Conservation (phyloP, 129 eudicot species). For the Arctium lappa region DNA sequence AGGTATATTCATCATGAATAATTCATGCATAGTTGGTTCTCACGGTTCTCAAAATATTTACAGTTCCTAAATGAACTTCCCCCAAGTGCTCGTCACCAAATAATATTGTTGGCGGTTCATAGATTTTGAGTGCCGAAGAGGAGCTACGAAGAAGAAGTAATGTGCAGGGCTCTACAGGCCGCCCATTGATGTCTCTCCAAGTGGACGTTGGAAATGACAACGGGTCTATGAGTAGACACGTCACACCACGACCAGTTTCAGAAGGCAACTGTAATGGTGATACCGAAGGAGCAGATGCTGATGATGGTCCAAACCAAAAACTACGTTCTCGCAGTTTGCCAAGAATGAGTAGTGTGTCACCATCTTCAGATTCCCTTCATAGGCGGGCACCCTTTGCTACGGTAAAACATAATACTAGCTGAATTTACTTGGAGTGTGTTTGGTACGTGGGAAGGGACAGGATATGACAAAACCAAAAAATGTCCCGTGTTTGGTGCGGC, state of each 20-base stretch:
- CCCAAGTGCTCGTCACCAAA: neutral
- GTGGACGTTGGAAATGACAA: conserved; percentile 79
- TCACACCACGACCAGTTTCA: conserved; percentile 64
- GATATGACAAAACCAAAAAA: no score
- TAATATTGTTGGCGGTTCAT: conserved; percentile 6
- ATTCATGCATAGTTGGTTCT: neutral
- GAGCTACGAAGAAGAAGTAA: conserved; percentile 67
- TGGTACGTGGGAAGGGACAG: neutral
- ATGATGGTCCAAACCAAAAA: conserved; percentile 55
- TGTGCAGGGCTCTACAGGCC: conserved; percentile 46
- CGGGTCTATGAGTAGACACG: conserved; percentile 64
- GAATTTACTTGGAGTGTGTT: neutral
- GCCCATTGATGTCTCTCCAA: conserved; percentile 60
- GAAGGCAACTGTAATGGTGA: conserved; percentile 58
- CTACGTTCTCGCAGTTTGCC: conserved; percentile 48
- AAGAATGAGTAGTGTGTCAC: conserved; percentile 76
- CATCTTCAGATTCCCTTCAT: conserved; percentile 77
- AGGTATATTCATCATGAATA: neutral
- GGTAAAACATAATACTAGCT: conserved; percentile 40
- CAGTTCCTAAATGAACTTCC: neutral
- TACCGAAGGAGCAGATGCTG: conserved; percentile 60
- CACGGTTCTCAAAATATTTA: neutral
- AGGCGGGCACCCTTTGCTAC: conserved; percentile 47
- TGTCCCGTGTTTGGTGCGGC: neutral
- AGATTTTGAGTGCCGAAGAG: conserved; percentile 93